Evolutionary conservation across 2,329 filamentous ascomycete genomes (phyloP), one percentile per base, ranked within the genome.

Genomic region (Apiospora pterosperma): DNA sequence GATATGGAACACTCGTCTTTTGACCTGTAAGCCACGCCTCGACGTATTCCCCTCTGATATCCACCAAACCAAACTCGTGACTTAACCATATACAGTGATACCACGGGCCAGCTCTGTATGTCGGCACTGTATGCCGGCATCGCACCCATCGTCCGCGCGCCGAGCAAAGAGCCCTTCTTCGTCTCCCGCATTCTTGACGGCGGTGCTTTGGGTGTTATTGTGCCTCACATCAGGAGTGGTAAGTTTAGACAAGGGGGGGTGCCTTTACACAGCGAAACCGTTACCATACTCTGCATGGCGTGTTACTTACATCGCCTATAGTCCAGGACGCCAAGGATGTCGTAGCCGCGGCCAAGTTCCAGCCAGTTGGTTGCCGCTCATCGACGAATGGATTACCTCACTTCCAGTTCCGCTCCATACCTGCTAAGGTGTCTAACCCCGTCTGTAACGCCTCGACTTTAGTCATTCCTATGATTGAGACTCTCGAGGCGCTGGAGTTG

Each of bases 401-500:
- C 36, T 73, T 71, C 52, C 59, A 67, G 28, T 70, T 66, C 61
- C 62, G 21, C 21, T 28, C 66, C 16, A 28, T 65, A 2, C 36
- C 65, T 1, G 48, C 63, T 5, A 64, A 62, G 3, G 36, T 69
- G 5, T 64, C 68, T 14, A 67, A 67, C 62, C 55, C 61, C 19
- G 68, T 76, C 1, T 61, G 75, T 36, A 79, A 79, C 55, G 59
- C 64, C 3, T 71, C 75, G 34, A 77, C 76, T 2, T 72, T 78
- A 63, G 69, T 79, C 10, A 77, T 79, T 19, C 76, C 75, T 3
- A 80, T 80, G 77, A 76, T 80, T 42, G 78, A 80, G 67, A 66
- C 64, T 10, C 64, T 59, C 31, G 64, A 42, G 36, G 79, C 77
- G 0, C 69, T 74, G 6, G 73, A 69, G 23, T 74, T 75, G 3